Percentiles rank a stretch among this genome's conserved stretches.
Conservation (phyloP, 352 stramenopile species). For the Phytophthora tentaculata region DNA sequence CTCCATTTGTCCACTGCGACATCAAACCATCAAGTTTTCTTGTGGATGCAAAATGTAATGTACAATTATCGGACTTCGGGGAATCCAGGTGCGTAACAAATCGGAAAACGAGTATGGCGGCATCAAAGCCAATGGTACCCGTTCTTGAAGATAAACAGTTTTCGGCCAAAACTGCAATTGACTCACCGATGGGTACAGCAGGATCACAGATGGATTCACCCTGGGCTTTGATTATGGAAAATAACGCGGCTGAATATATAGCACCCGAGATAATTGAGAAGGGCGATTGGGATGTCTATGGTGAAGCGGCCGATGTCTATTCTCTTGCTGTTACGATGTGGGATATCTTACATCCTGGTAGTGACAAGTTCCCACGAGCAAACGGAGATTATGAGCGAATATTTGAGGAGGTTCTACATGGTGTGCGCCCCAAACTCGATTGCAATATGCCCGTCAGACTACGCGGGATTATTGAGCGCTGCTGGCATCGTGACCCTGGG, state of each 20-base stretch:
- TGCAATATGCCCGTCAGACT: conserved; percentile 23
- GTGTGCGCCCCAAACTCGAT: conserved; percentile 41
- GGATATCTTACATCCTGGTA: conserved; percentile 56
- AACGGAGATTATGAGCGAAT: conserved; percentile 44
- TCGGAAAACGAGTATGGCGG: neutral
- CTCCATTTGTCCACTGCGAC: conserved; percentile 52
- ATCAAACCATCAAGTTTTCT: conserved; percentile 57
- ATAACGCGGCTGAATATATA: conserved; percentile 58
- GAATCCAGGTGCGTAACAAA: conserved; percentile 34
- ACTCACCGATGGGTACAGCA: conserved; percentile 20
- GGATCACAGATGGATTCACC: conserved; percentile 15
- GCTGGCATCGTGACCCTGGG: conserved; percentile 39
- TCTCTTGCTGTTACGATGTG: conserved; percentile 67
- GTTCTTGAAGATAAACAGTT: conserved; percentile 18
- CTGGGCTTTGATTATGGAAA: conserved; percentile 10
- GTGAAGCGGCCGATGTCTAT: conserved; percentile 60
- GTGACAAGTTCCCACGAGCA: conserved; percentile 43
- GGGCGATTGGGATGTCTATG: conserved; percentile 31
- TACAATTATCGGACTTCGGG: conserved; percentile 51
- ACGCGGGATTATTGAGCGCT: conserved; percentile 34
- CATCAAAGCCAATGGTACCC: neutral
- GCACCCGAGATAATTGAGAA: conserved; percentile 59
- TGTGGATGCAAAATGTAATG: conserved; percentile 40
- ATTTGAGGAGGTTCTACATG: conserved; percentile 47
- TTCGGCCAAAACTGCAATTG: neutral